phyloP scores from a whole-genome alignment of 2,329 filamentous ascomycete genomes.

The Xylariaceae sp. region DNA sequence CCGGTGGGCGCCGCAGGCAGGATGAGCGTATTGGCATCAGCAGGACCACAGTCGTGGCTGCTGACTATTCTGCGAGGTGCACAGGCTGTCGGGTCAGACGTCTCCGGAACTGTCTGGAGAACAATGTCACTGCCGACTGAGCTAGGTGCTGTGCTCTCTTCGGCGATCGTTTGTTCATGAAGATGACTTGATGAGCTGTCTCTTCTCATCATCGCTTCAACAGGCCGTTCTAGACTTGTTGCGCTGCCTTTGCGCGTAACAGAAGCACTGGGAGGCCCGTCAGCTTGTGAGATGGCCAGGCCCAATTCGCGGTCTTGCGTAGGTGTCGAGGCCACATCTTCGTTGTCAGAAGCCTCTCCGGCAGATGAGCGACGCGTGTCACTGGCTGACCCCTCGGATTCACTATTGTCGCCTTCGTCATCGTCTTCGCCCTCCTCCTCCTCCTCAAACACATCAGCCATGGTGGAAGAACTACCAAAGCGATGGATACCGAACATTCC shows the following conservation, averaged over 20 bases:
- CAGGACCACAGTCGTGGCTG: slow-evolving; percentile 39
- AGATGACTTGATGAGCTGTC: slow-evolving; percentile 43
- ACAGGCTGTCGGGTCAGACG: slow-evolving; percentile 34
- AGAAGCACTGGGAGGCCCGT: slow-evolving; percentile 7
- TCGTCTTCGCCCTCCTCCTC: slow-evolving; percentile 61
- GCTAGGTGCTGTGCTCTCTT: slow-evolving; percentile 29
- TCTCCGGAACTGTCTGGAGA: too few relatives aligned
- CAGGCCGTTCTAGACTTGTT: slow-evolving; percentile 33
- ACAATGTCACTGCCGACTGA: slow-evolving; percentile 14
- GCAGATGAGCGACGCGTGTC: slow-evolving; percentile 16
- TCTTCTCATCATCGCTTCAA: slow-evolving; percentile 34
- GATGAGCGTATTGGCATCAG: slow-evolving; percentile 41
- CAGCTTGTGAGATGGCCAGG: slow-evolving; percentile 8
- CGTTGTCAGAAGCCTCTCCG: slow-evolving; percentile 14
- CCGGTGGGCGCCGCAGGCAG: slow-evolving; percentile 36
- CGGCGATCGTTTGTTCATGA: slow-evolving; percentile 43
- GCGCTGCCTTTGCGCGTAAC: slow-evolving; percentile 39
- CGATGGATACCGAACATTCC: slow-evolving; percentile 50
- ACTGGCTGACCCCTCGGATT: slow-evolving; percentile 19
- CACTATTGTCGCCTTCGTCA: slow-evolving; percentile 15
- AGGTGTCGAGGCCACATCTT: slow-evolving; percentile 21
- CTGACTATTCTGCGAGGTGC: slow-evolving; percentile 36
- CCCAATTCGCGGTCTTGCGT: slow-evolving; percentile 22
- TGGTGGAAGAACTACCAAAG: slow-evolving; percentile 61
- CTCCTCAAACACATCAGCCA: slow-evolving; percentile 84